Evolutionary conservation across 805 yeast genomes (phyloP).

Genomic region (Metschnikowia gelsemii): DNA sequence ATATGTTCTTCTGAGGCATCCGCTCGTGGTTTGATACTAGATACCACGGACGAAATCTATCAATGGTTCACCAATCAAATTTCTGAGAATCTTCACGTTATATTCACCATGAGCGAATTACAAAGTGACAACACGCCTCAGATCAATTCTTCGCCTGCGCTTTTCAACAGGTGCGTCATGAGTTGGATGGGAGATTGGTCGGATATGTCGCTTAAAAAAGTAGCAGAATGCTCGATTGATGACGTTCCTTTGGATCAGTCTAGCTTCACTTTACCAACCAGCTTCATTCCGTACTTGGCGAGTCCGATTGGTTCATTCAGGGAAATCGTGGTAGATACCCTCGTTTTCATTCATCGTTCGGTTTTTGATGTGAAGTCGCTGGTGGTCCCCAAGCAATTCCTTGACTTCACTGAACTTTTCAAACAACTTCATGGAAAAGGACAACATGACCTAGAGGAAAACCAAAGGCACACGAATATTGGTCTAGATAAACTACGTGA

Average conservation of each 20-base stretch:
- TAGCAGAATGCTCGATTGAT: conserved; percentile 45
- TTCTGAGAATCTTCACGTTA: conserved; percentile 73
- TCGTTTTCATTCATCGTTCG: conserved; percentile 48
- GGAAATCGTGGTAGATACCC: conserved; percentile 47
- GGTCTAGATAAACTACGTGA: conserved; percentile 79
- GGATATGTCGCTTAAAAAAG: conserved; percentile 44
- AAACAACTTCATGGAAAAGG: conserved; percentile 40
- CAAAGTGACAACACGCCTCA: conserved; percentile 35
- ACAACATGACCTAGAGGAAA: conserved; percentile 53
- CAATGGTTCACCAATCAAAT: conserved; percentile 72
- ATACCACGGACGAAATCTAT: conserved; percentile 66
- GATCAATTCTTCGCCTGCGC: conserved; percentile 77
- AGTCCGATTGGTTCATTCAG: conserved; percentile 28
- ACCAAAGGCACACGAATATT: conserved; percentile 65
- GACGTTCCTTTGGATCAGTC: conserved; percentile 55
- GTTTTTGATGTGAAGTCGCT: conserved; percentile 16
- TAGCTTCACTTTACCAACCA: conserved; percentile 35
- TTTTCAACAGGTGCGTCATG: conserved; percentile 84
- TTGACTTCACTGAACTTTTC: conserved; percentile 51
- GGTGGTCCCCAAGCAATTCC: conserved; percentile 54
- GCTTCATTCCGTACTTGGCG: conserved; percentile 15
- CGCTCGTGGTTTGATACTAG: conserved; percentile 60
- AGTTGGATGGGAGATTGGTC: conserved; percentile 91
- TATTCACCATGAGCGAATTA: conserved; percentile 65
- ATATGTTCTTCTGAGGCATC: conserved; percentile 57